Evolutionary conservation across 352 stramenopile species (phyloP).

Genomic region (Phytophthora sp.): DNA sequence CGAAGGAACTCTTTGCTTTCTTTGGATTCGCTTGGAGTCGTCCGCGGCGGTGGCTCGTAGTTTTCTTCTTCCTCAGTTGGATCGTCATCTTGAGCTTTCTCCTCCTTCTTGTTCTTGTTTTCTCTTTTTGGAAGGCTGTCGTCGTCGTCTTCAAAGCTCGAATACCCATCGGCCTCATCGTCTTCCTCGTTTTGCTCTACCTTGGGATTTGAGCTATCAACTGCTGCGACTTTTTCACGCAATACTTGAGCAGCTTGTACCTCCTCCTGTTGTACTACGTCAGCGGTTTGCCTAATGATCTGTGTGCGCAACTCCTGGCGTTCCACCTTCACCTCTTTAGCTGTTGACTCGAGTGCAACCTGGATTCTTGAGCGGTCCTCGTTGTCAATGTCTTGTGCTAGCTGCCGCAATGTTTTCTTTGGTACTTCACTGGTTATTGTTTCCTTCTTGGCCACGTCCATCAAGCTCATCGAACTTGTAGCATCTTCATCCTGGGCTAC

Average conservation of each 20-base stretch:
- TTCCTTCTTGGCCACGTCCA: constrained; percentile 54
- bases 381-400: constrained; percentile 59
- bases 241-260: constrained; percentile 27
- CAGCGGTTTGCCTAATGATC: constrained; percentile 29
- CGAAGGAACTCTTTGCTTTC: constrained; percentile 68
- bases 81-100: constrained; percentile 15
- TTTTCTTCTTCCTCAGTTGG: constrained; percentile 26
- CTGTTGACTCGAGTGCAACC: constrained; percentile 35
- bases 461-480: constrained; percentile 37
- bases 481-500: constrained; percentile 40
- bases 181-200: constrained; percentile 14
- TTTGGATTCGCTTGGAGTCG: constrained; percentile 52
- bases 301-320: constrained; percentile 23
- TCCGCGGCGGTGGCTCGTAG: constrained; percentile 37
- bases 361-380: constrained; percentile 48
- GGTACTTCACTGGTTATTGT: constrained; percentile 2
- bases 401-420: constrained; percentile 31
- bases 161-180: constrained; percentile 56
- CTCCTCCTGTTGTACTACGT: constrained; percentile 36
- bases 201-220: constrained; percentile 11
- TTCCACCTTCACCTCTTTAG: constrained; percentile 47
- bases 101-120: constrained; percentile 14
- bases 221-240: constrained; percentile 8
- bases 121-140: constrained; percentile 12
- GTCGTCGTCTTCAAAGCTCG: constrained; percentile 65